A percentile compares a stretch with the other conserved stretches of the same genome.
Evolutionary conservation across 2,329 filamentous ascomycete genomes (phyloP).

Genomic region (Coniosporium uncinatum): DNA sequence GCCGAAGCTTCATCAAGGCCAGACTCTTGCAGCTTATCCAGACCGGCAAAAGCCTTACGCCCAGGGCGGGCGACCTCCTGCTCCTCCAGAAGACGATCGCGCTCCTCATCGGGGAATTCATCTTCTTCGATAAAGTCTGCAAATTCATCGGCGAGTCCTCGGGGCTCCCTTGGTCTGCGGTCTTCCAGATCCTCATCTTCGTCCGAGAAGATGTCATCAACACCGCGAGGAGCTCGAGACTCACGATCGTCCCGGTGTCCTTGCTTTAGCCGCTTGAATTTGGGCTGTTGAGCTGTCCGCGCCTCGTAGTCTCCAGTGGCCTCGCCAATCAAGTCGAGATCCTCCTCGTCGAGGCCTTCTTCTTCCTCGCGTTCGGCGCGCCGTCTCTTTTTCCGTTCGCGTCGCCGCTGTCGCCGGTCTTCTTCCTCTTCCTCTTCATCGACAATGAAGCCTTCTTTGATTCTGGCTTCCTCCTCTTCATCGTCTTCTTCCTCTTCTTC

Average conservation of each 20-base stretch:
- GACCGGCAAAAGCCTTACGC: conserved; percentile 60
- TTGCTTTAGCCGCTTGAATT: conserved; percentile 95
- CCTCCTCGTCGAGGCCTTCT: conserved; percentile 46
- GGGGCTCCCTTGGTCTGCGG: conserved; percentile 31
- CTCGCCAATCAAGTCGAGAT: conserved; percentile 91
- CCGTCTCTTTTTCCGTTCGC: conserved; percentile 5
- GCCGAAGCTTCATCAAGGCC: conserved; percentile 89
- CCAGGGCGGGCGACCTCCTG: conserved; percentile 81
- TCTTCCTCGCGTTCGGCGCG: conserved; percentile 7
- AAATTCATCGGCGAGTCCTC: conserved; percentile 25
- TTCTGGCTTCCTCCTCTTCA: conserved; percentile 5
- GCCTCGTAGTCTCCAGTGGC: conserved; percentile 66
- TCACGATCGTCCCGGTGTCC: conserved; percentile 71
- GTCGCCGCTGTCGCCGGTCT: conserved; percentile 1
- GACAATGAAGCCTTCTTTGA: conserved; percentile 9
- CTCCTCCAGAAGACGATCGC: conserved; percentile 73
- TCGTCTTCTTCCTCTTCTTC: conserved; percentile 6
- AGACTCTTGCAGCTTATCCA: conserved; percentile 69
- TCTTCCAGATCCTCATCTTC: conserved; percentile 73
- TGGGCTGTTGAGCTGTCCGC: conserved; percentile 62
- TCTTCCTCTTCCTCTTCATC: conserved; percentile 10
- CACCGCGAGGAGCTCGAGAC: conserved; percentile 59
- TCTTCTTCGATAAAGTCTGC: conserved; percentile 95
- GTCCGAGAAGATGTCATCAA: conserved; percentile 93
- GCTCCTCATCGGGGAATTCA: conserved; percentile 81